Conservation (phyloP, 257 asterid genomes). For the Petunia axillaris region DNA sequence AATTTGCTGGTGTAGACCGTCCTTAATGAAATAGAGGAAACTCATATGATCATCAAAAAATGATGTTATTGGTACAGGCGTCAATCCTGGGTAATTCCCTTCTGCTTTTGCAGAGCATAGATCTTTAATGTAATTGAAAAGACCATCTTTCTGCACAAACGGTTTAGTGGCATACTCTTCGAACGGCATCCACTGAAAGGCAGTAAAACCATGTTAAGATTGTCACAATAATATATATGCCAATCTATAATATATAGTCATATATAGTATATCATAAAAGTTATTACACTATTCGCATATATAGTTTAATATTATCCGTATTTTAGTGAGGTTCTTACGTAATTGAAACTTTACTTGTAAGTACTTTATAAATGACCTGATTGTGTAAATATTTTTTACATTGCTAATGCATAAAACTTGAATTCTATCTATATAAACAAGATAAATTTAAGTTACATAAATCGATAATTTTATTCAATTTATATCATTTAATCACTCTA, state of each 20-base stretch:
- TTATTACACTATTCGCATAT: too few relatives aligned
- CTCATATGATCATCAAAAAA: slow-evolving; percentile 44
- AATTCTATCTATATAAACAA: not conserved
- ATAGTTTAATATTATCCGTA: not conserved
- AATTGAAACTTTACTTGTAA: not conserved
- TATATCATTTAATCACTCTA: too few relatives aligned
- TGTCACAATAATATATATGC: too few relatives aligned
- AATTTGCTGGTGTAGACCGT: slow-evolving; percentile 38
- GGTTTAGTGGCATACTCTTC: slow-evolving; percentile 63
- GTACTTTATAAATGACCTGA: not conserved
- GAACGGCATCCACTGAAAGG: slow-evolving; percentile 72
- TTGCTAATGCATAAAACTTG: not conserved
- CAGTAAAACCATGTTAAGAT: too few relatives aligned
- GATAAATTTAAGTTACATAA: too few relatives aligned
- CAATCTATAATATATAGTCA: too few relatives aligned
- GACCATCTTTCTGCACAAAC: slow-evolving; percentile 40
- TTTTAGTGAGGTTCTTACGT: not conserved
- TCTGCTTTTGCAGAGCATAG: slow-evolving; percentile 58
- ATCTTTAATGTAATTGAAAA: slow-evolving; percentile 57
- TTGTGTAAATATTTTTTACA: not conserved
- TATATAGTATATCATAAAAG: too few relatives aligned
- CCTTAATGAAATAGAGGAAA: slow-evolving; percentile 55
- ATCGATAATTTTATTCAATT: too few relatives aligned
- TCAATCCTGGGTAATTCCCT: slow-evolving; percentile 55
- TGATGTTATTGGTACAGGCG: slow-evolving; percentile 51